These are phyloP conservation scores for Pinus albicaulis DNA, from an alignment of 75 land plant species.

Conservation along the genomic window DNA sequence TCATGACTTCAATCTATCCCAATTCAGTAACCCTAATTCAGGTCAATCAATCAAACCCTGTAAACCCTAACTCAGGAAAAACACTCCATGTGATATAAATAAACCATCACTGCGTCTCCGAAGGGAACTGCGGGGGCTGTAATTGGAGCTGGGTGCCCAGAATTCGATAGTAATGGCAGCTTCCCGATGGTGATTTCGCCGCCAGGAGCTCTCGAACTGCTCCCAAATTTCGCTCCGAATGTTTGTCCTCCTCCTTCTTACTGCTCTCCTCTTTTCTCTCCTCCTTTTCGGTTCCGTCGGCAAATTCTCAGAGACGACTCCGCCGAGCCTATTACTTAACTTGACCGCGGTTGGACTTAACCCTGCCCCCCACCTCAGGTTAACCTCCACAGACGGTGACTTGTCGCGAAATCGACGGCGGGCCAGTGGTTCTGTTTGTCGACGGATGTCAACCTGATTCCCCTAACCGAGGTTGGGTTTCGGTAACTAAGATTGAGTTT, in stretches of 20 bases:
- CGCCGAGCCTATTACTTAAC: neutral
- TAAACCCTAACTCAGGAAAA: neutral
- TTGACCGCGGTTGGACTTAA: neutral
- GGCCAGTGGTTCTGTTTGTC: too few relatives aligned
- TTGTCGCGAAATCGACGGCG: too few relatives aligned
- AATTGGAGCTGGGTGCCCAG: slow-evolving; percentile 2
- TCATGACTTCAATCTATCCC: neutral
- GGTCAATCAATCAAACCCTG: too few relatives aligned
- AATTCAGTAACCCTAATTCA: neutral
- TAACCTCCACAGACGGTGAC: too few relatives aligned
- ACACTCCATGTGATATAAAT: neutral
- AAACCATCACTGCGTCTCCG: neutral
- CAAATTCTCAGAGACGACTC: neutral
- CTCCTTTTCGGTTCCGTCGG: neutral
- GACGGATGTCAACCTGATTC: too few relatives aligned
- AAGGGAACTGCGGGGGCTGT: neutral
- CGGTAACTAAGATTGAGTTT: too few relatives aligned
- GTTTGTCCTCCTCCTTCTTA: neutral
- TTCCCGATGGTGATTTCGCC: neutral
- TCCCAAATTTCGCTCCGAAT: too few relatives aligned
- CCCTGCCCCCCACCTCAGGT: too few relatives aligned
- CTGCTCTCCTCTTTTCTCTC: neutral
- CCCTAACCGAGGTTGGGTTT: too few relatives aligned
- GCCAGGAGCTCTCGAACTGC: neutral
- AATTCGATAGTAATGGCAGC: neutral